Evolutionary conservation across 441 rosid genomes (phyloP).

Genomic region (Gossypium davidsonii): DNA sequence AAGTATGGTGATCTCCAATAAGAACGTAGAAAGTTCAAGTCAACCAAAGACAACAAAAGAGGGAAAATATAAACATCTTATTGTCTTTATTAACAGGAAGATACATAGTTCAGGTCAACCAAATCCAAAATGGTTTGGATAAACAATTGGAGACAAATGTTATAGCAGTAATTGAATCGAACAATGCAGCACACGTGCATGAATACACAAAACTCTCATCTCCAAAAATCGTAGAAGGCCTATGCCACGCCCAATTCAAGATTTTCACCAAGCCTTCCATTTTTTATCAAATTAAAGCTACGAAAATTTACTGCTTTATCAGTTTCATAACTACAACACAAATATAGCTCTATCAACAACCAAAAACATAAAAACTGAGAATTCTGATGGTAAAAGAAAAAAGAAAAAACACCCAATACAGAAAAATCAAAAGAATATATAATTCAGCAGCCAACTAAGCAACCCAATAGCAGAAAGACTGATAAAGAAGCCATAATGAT

Average conservation of each 20-base stretch:
- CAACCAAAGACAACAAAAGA: background rate
- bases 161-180: background rate
- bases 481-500: background rate
- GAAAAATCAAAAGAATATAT: background rate
- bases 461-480: background rate
- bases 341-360: background rate
- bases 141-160: background rate
- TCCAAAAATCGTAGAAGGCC: background rate
- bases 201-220: background rate
- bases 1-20: background rate
- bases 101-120: background rate
- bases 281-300: background rate
- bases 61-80: background rate
- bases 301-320: background rate
- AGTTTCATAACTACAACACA: background rate
- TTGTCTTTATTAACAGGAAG: background rate
- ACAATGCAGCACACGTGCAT: background rate
- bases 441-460: background rate
- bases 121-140: background rate
- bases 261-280: background rate
- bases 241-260: background rate
- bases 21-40: background rate
- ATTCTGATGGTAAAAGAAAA: background rate
- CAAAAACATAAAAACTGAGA: background rate
- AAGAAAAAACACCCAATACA: background rate